Conservation (phyloP, 441 rosid species). For the Jatropha podagrica region DNA sequence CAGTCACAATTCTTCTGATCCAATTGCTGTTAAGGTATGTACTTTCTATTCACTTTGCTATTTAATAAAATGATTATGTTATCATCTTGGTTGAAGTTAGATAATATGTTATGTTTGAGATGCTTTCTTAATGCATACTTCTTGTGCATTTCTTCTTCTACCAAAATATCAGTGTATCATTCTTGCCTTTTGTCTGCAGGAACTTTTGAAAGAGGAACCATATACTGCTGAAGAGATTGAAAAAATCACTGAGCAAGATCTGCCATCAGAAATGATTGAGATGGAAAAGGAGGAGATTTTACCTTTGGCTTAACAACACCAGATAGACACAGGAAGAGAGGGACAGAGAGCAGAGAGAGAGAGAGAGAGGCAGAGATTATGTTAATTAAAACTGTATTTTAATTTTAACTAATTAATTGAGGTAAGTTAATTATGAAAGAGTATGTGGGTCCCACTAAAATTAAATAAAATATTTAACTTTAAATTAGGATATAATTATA, state of each 20-base stretch:
- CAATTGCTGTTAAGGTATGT: slow-evolving; percentile 85
- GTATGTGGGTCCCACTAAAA: too few species aligned
- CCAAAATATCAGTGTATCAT: neutral
- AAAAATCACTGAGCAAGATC: slow-evolving; percentile 45
- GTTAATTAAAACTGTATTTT: too few species aligned
- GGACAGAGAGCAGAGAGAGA: too few species aligned
- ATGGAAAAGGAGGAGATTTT: too few species aligned
- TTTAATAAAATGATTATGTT: neutral
- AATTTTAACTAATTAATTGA: too few species aligned
- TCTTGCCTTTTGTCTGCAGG: slow-evolving; percentile 37
- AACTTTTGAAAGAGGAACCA: slow-evolving; percentile 73
- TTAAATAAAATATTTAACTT: too few species aligned
- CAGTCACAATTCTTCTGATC: slow-evolving; percentile 61
- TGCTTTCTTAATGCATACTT: neutral
- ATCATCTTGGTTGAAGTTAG: neutral
- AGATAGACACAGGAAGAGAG: too few species aligned
- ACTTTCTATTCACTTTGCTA: neutral
- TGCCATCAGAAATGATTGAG: slow-evolving; percentile 32
- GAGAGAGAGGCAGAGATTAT: too few species aligned
- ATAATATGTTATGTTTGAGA: neutral
- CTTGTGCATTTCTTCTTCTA: too few species aligned
- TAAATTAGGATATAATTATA: too few species aligned
- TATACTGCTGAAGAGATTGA: slow-evolving; percentile 77
- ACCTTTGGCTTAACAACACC: too few species aligned
- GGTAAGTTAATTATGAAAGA: too few species aligned